phyloP scores from a whole-genome alignment of 1,139 yeast species.

The Blastobotrys illinoisensis region DNA sequence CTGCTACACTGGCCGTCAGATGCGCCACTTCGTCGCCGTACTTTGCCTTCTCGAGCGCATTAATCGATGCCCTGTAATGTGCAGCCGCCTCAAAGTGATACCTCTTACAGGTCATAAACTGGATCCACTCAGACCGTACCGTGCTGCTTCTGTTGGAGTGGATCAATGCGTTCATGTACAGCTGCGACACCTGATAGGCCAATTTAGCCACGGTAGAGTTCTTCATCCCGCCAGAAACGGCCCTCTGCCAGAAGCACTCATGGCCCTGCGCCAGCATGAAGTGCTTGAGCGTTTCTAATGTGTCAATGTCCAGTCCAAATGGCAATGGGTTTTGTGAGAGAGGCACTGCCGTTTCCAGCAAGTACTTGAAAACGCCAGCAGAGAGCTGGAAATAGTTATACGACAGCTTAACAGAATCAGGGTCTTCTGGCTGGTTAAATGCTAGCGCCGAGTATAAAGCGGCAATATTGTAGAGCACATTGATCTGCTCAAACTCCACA shows the following conservation, averaged over 20 bases:
- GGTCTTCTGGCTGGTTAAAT: slow-evolving; percentile 33
- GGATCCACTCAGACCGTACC: slow-evolving; percentile 58
- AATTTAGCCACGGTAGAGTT: slow-evolving; percentile 60
- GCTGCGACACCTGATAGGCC: slow-evolving; percentile 56
- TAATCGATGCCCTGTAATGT: slow-evolving; percentile 52
- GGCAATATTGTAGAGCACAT: slow-evolving; percentile 65
- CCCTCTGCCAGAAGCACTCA: slow-evolving; percentile 78
- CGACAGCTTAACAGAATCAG: slow-evolving; percentile 55
- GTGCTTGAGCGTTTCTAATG: slow-evolving; percentile 39
- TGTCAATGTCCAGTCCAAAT: slow-evolving; percentile 41
- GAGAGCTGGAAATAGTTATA: slow-evolving; percentile 59
- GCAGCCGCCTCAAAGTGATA: slow-evolving; percentile 69
- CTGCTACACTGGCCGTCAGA: slow-evolving; percentile 41
- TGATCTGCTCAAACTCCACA: slow-evolving; percentile 51
- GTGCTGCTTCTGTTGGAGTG: slow-evolving; percentile 46
- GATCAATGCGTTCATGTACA: slow-evolving; percentile 46
- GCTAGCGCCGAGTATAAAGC: slow-evolving; percentile 58
- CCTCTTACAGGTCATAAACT: slow-evolving; percentile 52
- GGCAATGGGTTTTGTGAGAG: slow-evolving; percentile 32
- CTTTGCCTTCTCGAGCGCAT: slow-evolving; percentile 43
- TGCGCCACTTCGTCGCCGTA: slow-evolving; percentile 71
- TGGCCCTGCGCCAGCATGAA: slow-evolving; percentile 82
- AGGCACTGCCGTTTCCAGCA: slow-evolving; percentile 31
- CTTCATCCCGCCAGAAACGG: slow-evolving; percentile 51
- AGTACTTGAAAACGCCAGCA: slow-evolving; percentile 58